Evolutionary conservation across 2,329 filamentous ascomycete species (phyloP), one percentile per base, ranked within the genome.

Genomic region (Ceratocystis cubensis): DNA sequence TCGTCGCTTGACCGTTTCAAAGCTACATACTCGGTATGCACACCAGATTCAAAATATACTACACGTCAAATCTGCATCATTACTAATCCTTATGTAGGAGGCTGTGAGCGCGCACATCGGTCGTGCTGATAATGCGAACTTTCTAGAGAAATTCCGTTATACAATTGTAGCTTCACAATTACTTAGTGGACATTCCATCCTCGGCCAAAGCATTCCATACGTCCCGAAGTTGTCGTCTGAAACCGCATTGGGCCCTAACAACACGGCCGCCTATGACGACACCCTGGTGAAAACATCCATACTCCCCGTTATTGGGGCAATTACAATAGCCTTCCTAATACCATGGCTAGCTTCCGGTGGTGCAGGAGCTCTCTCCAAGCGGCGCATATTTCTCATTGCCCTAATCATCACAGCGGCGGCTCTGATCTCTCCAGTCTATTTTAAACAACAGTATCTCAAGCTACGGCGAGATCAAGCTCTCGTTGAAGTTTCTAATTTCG

Each of bases 91-190:
- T 13, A 59, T 70, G 46, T 72, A 89, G 87, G 82, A 81, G 71
- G 87, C 83, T 8, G 82, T 92, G 67, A 88, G 88, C 70, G 86
- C 87, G 50, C 83, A 84, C 69, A 82, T 96, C 69, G 87, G 89
- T 66, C 82, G 87, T 70, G 85, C 84, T 71, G 91, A 96, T 71
- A 95, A 92, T 73, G 82, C 87, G 71, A 87, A 86, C 70, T 96
- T 96, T 72, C 81, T 96, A 68, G 92, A 96, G 76, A 88, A 91
- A 73, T 96, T 96, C 73, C 88, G 92, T 70, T 96, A 96, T 76
- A 88, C 89, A 25, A 89, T 96, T 70, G 88, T 96, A 72, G 91
- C 91, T 63, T 96, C 92, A 25, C 91, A 96, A 74, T 82, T 96
- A 15, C 80, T 96, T 50, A 91, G 85, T 72, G 88, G 88, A 50